Evolutionary conservation across 352 stramenopile genomes (phyloP), one percentile per base, ranked within the genome.

Genomic region (Phytophthora litchii): DNA sequence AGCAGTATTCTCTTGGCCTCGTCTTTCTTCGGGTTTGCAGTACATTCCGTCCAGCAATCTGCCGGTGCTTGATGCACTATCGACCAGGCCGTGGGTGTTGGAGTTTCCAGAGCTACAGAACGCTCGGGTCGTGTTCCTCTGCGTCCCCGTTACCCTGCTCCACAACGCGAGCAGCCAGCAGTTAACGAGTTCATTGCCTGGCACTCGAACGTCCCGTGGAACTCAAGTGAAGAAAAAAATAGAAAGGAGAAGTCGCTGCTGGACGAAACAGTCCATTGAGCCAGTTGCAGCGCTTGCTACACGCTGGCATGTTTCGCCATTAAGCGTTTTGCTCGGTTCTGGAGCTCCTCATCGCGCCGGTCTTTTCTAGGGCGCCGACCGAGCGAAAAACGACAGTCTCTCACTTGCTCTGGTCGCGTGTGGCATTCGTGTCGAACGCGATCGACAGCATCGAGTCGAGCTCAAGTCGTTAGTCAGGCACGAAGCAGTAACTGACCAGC

Each of bases 211-310:
- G n/a, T n/a, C n/a, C n/a, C n/a, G 23, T 27, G 5, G 23, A 27
- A 27, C 23, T 27, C 23, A 27, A 27, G 23, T 27, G 23, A 27
- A 44, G 14, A 37, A 32, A 47, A 56, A 73, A 59, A 50, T 70
- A 55, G 53, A 72, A 72, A 67, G 45, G 45, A 36, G 56, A 71
- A 58, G 34, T 25, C n/a, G 31, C 23, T 47, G 60, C 49, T 60
- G 49, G 54, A 70, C 65, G 60, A 74, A 70, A 70, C 65, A 74
- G 65, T 73, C 55, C 37, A 52, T 41, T 73, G 45, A 67, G 52
- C 51, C 64, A 61, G 64, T 5, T 63, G 48, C 59, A 64, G 64
- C 56, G 49, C 62, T 63, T 31, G 9, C 23, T 25, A 29, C 8
- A 19, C 20, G 43, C 61, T 51, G 57, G 44, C 43, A 59, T 54